phyloP scores from a whole-genome alignment of 2,329 filamentous ascomycete genomes.

The Penicillium crustosum region DNA sequence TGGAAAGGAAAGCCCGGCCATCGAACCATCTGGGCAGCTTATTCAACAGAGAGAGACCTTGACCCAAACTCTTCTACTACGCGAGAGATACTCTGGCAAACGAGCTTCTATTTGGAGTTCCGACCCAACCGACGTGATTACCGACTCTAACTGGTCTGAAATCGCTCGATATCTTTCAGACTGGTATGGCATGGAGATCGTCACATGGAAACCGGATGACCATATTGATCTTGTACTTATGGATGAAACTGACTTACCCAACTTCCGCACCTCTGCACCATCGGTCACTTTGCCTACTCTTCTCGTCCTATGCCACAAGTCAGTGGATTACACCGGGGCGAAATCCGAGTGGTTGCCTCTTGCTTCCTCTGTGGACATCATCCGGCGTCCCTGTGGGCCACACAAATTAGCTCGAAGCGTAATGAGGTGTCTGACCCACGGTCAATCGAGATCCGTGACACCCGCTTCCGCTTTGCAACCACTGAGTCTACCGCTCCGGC shows the following conservation, averaged over 20 bases:
- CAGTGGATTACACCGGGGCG: constrained; percentile 35
- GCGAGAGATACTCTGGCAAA: constrained; percentile 26
- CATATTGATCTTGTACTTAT: constrained; percentile 40
- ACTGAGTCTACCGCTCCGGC: constrained; percentile 17
- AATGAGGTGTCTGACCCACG: constrained; percentile 30
- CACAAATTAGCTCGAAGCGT: constrained; percentile 44
- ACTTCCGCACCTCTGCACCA: constrained; percentile 17
- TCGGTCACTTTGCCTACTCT: constrained; percentile 31
- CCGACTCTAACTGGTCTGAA: constrained; percentile 28
- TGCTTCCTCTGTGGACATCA: constrained; percentile 38
- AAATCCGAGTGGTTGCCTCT: constrained; percentile 31
- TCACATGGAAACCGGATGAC: constrained; percentile 26
- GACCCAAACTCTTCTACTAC: constrained; percentile 27
- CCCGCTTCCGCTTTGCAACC: constrained; percentile 15
- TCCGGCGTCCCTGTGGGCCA: constrained; percentile 42
- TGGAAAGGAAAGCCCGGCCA: constrained; percentile 26
- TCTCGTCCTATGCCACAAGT: constrained; percentile 40
- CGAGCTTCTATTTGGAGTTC: constrained; percentile 34
- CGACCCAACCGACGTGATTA: constrained; percentile 18
- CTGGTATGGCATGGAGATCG: constrained; percentile 41
- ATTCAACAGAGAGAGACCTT: constrained; percentile 25
- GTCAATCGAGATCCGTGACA: constrained; percentile 10
- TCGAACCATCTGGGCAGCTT: constrained; percentile 19
- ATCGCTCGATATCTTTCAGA: constrained; percentile 36
- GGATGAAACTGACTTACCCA: constrained; percentile 31